Percentiles rank a stretch among this genome's conserved stretches.
Evolutionary conservation across 2,329 filamentous ascomycete genomes (phyloP).

Genomic region (Cercospora brassicicola): DNA sequence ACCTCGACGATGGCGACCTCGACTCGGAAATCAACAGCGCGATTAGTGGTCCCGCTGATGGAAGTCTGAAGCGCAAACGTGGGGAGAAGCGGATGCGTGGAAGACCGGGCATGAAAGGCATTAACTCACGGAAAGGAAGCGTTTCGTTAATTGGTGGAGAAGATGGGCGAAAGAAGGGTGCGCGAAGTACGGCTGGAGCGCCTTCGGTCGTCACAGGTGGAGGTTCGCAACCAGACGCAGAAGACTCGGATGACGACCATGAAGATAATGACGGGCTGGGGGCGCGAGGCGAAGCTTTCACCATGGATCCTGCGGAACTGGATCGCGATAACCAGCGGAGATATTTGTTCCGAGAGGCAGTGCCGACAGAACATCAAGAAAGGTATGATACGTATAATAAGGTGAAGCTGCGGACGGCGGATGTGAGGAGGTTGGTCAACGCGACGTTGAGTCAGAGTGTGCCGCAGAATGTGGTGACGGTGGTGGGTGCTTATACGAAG

Average conservation of each 20-base stretch:
- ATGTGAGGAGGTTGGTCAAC: constrained; percentile 74
- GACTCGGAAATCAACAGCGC: constrained; percentile 40
- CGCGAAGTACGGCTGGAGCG: constrained; percentile 33
- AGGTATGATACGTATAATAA: constrained; percentile 71
- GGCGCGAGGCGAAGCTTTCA: constrained; percentile 48
- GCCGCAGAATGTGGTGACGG: constrained; percentile 69
- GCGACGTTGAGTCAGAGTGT: constrained; percentile 79
- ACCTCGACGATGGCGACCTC: constrained; percentile 36
- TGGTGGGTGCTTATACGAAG: constrained; percentile 75
- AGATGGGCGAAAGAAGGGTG: constrained; percentile 33
- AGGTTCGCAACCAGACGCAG: constrained; percentile 40
- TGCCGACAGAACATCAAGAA: constrained; percentile 66
- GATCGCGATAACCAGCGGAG: constrained; percentile 29
- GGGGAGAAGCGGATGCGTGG: constrained; percentile 33
- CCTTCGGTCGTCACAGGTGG: constrained; percentile 33
- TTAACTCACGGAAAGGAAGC: constrained; percentile 22
- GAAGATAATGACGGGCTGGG: constrained; percentile 61
- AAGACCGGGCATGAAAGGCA: constrained; percentile 26
- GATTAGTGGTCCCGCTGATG: constrained; percentile 42
- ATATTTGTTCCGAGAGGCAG: constrained; percentile 39
- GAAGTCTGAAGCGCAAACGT: constrained; percentile 37
- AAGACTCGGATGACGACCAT: constrained; percentile 48
- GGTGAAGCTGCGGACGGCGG: constrained; percentile 66
- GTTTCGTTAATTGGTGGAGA: constrained; percentile 36
- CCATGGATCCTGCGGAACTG: constrained; percentile 29